Evolutionary conservation across 768 basidiomycete genomes (phyloP), one percentile per base, ranked within the genome.

Genomic region (Lentinula aciculospora): DNA sequence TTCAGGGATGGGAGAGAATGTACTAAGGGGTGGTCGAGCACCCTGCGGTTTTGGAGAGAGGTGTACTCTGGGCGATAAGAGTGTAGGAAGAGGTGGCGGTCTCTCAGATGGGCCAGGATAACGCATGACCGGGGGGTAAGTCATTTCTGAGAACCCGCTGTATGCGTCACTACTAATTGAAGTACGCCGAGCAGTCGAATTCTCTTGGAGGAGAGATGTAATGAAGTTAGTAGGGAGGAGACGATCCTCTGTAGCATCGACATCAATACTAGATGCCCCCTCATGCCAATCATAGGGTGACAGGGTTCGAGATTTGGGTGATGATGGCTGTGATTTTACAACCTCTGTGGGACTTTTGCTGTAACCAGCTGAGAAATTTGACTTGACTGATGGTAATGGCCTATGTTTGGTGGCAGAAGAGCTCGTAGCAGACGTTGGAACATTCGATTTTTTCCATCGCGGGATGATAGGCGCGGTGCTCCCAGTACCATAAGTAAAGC

Each of bases 171-270:
- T 78, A 28, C 37, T 55, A n/a, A 61, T 36, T 28, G 62, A 59
- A 31, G 42, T 23, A 37, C 57, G 57, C 25, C 57, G 58, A 31
- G 28, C 34, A 34, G 31, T 36, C 4, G 34, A 21, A 42, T 44
- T 75, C 60, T 82, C 77, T 61, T 73, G 76, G 13, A 85, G 73
- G 15, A 85, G 69, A 6, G 75, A 75, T 17, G 84, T 84, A 59
- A 86, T 85, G 66, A 86, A 80, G 2, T 82, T 79, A 2, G 85
- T 84, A 7, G 83, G 77, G 21, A 87, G 74, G 44, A 85, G 69
- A 19, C 77, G 74, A 63, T 83, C 81, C 63, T 85, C 83, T 8
- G 75, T 68, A n/a, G 78, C 75, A 67, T 82, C 82, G 50, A 80
- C 74, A 51, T 76, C 77, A 56, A 86, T 80, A 59, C 74, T 77